Base-by-base conservation (phyloP, 2,329 filamentous ascomycete species). In the Akanthomyces uredinophilus region DNA sequence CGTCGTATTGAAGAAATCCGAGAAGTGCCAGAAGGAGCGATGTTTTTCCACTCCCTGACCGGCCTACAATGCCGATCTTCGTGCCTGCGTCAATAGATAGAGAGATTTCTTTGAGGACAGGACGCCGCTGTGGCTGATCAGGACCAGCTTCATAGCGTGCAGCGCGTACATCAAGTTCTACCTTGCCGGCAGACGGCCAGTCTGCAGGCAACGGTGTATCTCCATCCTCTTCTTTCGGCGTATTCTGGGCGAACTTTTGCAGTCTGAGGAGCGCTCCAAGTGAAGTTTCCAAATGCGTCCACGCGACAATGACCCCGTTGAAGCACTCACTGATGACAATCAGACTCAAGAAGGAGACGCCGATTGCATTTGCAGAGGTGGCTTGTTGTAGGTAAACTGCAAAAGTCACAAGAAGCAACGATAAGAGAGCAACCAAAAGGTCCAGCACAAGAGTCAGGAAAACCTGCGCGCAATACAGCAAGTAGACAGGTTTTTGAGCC, bases 401-500 rank as follows among this genome's bases (percentile, higher is more conserved):
- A 18, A 55, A n/a, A 16, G 11, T 11, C 3, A 35, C 22, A 11
- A 41, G 35, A 4, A 55, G 10, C 22, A 55, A 6, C 4, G 53
- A 78, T 29, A 82, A 72, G 2, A 68, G 74, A 1, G 78, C 76
- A 1, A 80, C 76, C 4, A 81, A 70, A 14, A 82, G 67, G 63
- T 81, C 78, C 7, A 84, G 66, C 1, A 81, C 78, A 1, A 84
- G 68, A 0, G 72, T 77, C 0, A 83, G 70, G 83, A 83, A 86
- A 43, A 81, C 74, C 67, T 86, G 83, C 13, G 83, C 76, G 35
- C 78, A 78, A 60, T 76, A 80, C 7, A 86, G 72, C 1, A 83
- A 73, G 65, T 86, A 86, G 55, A 79, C 81, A 1, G 83, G 82
- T 29, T 75, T 70, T 65, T 86, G 83, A 0, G 82, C 82, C 10